Conservation (phyloP, 1,284 basidiomycete species). For the Ceratobasidium sp. region DNA sequence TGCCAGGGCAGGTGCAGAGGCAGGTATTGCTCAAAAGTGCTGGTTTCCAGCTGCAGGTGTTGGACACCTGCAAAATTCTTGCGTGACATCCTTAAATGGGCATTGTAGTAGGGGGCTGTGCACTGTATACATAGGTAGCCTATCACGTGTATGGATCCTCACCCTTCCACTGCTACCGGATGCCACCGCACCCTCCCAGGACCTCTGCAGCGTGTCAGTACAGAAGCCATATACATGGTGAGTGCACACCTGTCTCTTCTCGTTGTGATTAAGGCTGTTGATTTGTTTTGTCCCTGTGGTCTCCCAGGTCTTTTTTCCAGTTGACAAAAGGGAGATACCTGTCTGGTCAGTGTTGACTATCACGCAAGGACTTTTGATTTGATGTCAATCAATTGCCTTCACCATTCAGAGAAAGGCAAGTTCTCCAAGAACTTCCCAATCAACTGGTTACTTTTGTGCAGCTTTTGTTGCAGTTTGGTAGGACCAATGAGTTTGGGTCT, state of each 20-base stretch:
- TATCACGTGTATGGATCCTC: no score
- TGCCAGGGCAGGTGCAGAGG: no score
- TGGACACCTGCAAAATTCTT: no score
- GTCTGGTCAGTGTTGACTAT: constrained; percentile 31
- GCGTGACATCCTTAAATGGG: no score
- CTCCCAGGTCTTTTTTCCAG: constrained; percentile 32
- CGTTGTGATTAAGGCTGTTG: not conserved
- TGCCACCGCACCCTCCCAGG: no score
- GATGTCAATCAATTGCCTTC: not conserved
- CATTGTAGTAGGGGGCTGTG: no score
- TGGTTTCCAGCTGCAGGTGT: no score
- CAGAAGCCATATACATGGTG: no score
- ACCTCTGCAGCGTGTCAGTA: no score
- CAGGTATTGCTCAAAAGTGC: no score
- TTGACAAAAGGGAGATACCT: constrained; percentile 14
- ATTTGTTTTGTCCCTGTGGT: not conserved
- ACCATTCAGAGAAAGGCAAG: constrained; percentile 11
- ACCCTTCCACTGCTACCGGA: no score
- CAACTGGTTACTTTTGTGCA: not conserved
- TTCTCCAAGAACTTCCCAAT: constrained; percentile 5
- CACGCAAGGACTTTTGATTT: constrained; percentile 12
- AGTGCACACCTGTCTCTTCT: constrained; percentile 29
- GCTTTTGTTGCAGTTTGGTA: constrained; percentile 22
- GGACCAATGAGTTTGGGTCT: constrained; percentile 4
- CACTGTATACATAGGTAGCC: no score